Conservation (phyloP, 352 stramenopile genomes). For the Globisporangium nunn region DNA sequence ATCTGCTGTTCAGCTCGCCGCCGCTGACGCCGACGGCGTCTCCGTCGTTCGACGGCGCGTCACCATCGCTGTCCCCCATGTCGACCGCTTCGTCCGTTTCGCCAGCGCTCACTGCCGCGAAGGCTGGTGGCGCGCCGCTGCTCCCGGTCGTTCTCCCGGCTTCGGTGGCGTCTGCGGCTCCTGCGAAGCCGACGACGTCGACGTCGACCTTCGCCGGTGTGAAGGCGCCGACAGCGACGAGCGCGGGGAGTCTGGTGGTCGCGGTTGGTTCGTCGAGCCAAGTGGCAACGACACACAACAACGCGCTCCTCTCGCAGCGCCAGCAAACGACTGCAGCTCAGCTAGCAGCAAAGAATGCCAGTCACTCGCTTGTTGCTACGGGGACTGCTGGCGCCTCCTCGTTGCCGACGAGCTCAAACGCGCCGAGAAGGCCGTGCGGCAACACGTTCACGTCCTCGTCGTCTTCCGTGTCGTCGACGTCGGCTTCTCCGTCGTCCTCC, state of each 20-base stretch:
- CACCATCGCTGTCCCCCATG: slow-evolving; percentile 17
- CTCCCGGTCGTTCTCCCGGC: slow-evolving; percentile 20
- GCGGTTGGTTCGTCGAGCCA: slow-evolving; percentile 5
- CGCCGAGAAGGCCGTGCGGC: slow-evolving; percentile 31
- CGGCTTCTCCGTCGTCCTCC: slow-evolving; percentile 34
- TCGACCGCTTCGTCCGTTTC: slow-evolving; percentile 10
- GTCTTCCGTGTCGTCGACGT: slow-evolving; percentile 29
- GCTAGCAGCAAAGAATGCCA: slow-evolving; percentile 9
- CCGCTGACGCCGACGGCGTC: slow-evolving; percentile 9
- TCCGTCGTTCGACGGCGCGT: slow-evolving; percentile 16
- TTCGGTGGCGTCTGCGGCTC: slow-evolving; percentile 7
- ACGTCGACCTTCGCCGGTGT: slow-evolving; percentile 4
- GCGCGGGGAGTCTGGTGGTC: slow-evolving; percentile 8
- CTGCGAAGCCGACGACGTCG: background rate
- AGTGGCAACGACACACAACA: background rate
- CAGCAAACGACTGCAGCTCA: slow-evolving; percentile 8
- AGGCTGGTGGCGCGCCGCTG: slow-evolving; percentile 12
- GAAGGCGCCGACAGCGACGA: background rate
- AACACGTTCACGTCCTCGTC: slow-evolving; percentile 41
- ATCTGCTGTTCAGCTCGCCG: slow-evolving; percentile 11
- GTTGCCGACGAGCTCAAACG: background rate
- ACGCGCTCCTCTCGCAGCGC: slow-evolving; percentile 9
- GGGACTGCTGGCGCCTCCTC: slow-evolving; percentile 2
- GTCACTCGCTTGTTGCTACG: slow-evolving; percentile 3
- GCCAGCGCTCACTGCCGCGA: slow-evolving; percentile 1